A percentile compares a stretch with the other conserved stretches of the same genome.
Evolutionary conservation across 768 basidiomycete genomes (phyloP).

Genomic region (Lactarius vividus): DNA sequence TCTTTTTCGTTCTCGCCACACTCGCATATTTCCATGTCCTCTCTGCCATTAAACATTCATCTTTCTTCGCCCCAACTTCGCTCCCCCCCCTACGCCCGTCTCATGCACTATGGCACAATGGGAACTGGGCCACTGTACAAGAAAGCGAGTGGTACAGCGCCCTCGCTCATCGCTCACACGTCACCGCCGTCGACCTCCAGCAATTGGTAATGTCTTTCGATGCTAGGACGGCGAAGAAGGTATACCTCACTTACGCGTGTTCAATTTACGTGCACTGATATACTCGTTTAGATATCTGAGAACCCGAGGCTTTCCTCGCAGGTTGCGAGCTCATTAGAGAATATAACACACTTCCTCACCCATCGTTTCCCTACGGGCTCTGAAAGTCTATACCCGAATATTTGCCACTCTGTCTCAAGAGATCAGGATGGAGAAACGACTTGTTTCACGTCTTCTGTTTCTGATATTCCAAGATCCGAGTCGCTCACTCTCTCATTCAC

Average conservation of each 20-base stretch:
- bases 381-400: slow-evolving; percentile 46
- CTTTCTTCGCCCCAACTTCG: slow-evolving; percentile 63
- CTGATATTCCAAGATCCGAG: slow-evolving; percentile 38
- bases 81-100: slow-evolving; percentile 52
- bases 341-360: slow-evolving; percentile 51
- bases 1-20: slow-evolving; percentile 85
- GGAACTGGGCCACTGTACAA: slow-evolving; percentile 62
- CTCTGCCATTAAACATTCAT: slow-evolving; percentile 83
- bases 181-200: slow-evolving; percentile 61
- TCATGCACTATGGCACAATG: slow-evolving; percentile 50
- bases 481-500: slow-evolving; percentile 52
- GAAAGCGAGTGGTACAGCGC: slow-evolving; percentile 51
- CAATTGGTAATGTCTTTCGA: slow-evolving; percentile 66
- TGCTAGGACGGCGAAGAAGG: slow-evolving; percentile 36
- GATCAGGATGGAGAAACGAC: slow-evolving; percentile 30
- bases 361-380: slow-evolving; percentile 40
- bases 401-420: slow-evolving; percentile 45
- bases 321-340: slow-evolving; percentile 45
- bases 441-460: slow-evolving; percentile 43
- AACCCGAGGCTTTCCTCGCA: slow-evolving; percentile 32
- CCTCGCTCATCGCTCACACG: slow-evolving; percentile 32
- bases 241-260: slow-evolving; percentile 25
- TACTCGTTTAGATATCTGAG: slow-evolving; percentile 15
- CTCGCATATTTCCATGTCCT: slow-evolving; percentile 95
- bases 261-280: neutral